Evolutionary conservation across 495 filamentous ascomycete genomes (phyloP).

Genomic region (Daldinia bambusicola): DNA sequence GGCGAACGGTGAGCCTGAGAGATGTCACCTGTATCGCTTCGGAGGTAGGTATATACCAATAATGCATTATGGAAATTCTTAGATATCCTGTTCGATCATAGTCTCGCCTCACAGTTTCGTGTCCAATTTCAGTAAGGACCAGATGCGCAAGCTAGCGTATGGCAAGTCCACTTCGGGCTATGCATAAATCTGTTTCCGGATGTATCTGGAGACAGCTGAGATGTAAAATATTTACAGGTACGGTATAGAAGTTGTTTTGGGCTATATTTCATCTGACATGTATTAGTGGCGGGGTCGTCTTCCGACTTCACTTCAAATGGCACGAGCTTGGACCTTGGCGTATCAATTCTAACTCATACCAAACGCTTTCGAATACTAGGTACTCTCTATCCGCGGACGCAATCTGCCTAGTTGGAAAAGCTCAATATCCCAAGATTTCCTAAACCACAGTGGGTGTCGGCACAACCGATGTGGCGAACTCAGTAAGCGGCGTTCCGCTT

Average conservation of each 20-base stretch:
- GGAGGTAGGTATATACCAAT: constrained; percentile 30
- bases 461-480: constrained; percentile 1
- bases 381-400: neutral
- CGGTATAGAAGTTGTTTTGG: neutral
- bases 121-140: neutral
- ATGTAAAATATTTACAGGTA: too few relatives aligned
- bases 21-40: constrained; percentile 4
- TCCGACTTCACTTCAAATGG: neutral
- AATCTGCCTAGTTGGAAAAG: neutral
- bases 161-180: neutral
- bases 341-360: neutral
- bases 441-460: neutral
- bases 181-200: too few relatives aligned
- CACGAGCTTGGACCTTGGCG: neutral
- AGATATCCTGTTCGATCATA: neutral
- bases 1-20: constrained; percentile 32
- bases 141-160: neutral
- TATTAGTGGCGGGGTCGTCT: too few relatives aligned
- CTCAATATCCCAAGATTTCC: neutral
- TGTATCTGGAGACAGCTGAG: too few relatives aligned
- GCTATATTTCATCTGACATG: neutral
- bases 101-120: neutral
- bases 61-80: constrained; percentile 19
- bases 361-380: neutral
- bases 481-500: constrained; percentile 28